These are phyloP conservation scores for Odontarrhena argentea DNA, from an alignment of 345 rosid genomes.

Conservation along the genomic window DNA sequence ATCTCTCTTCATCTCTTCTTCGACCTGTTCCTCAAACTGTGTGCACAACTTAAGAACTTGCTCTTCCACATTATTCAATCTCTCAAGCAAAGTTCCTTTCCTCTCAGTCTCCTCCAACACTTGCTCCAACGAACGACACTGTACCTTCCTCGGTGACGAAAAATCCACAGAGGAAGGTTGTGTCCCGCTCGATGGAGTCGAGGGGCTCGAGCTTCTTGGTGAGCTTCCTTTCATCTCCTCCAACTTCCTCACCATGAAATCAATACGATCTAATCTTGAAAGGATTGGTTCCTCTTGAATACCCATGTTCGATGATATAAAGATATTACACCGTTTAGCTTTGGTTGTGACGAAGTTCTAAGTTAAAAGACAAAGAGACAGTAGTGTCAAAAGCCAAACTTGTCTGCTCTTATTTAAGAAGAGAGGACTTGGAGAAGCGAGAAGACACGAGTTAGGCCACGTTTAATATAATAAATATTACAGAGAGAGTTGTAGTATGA, in stretches of 20 bases:
- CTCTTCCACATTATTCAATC: constrained; percentile 38
- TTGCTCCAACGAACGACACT: constrained; percentile 37
- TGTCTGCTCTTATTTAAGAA: constrained; percentile 23
- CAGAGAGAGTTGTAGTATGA: constrained; percentile 10
- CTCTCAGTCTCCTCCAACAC: constrained; percentile 35
- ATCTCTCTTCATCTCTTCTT: constrained; percentile 31
- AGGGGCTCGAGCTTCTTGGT: constrained; percentile 43
- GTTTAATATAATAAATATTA: not conserved
- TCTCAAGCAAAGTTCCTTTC: constrained; percentile 38
- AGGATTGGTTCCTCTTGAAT: constrained; percentile 40
- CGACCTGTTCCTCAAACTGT: constrained; percentile 33
- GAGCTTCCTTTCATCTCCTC: constrained; percentile 42
- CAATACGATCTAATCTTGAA: constrained; percentile 44
- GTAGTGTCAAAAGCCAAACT: constrained; percentile 14
- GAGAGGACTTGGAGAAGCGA: constrained; percentile 2
- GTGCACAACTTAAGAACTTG: constrained; percentile 41
- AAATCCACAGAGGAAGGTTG: constrained; percentile 37
- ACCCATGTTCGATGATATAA: constrained; percentile 19
- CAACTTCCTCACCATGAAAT: constrained; percentile 39
- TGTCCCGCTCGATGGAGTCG: constrained; percentile 41
- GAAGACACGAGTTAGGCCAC: constrained; percentile 31
- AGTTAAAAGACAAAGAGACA: constrained; percentile 8
- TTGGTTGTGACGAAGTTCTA: constrained; percentile 17
- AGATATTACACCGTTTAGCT: not conserved
- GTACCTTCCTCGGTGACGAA: constrained; percentile 36